A percentile compares a stretch with the other conserved stretches of the same genome.
Evolutionary conservation across 1,284 basidiomycete species (phyloP).

Genomic region (Hemileia vastatrix): DNA sequence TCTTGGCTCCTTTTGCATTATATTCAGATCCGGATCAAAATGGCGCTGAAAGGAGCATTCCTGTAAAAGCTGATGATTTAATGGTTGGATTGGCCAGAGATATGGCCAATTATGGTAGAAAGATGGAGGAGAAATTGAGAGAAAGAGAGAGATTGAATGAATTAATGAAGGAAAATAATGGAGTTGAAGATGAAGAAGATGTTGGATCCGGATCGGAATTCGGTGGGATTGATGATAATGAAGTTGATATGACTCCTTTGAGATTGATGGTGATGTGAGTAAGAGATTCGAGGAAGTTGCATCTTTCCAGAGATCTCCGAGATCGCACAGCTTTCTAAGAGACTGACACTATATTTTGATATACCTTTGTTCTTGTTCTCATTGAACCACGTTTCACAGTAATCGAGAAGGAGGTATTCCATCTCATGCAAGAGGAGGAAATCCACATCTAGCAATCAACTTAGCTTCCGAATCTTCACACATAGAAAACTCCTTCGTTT

Average conservation of each 20-base stretch:
- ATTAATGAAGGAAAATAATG: background rate
- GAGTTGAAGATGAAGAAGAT: background rate
- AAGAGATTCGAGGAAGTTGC: background rate
- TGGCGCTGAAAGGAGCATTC: slow-evolving; percentile 32
- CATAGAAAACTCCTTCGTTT: slow-evolving; percentile 39
- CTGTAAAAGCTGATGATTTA: slow-evolving; percentile 38
- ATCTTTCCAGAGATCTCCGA: background rate
- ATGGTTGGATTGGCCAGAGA: slow-evolving; percentile 39
- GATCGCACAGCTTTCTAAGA: background rate
- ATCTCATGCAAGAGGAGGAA: slow-evolving; percentile 40
- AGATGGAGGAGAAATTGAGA: no score
- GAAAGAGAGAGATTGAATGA: no score
- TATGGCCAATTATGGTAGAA: slow-evolving; percentile 33
- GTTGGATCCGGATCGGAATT: background rate
- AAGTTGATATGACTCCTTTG: no score
- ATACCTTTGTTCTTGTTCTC: background rate
- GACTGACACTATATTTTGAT: background rate
- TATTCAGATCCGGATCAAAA: slow-evolving; percentile 32
- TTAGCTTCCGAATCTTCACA: slow-evolving; percentile 40
- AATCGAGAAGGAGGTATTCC: slow-evolving; percentile 43
- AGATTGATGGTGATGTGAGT: slow-evolving; percentile 40
- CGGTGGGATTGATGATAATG: background rate
- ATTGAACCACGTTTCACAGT: slow-evolving; percentile 4
- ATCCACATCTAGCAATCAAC: slow-evolving; percentile 43
- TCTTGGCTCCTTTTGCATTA: slow-evolving; percentile 38